A percentile compares a stretch with the other conserved stretches of the same genome.
Evolutionary conservation across 345 rosid species (phyloP).

Genomic region (Excoecaria agallocha): DNA sequence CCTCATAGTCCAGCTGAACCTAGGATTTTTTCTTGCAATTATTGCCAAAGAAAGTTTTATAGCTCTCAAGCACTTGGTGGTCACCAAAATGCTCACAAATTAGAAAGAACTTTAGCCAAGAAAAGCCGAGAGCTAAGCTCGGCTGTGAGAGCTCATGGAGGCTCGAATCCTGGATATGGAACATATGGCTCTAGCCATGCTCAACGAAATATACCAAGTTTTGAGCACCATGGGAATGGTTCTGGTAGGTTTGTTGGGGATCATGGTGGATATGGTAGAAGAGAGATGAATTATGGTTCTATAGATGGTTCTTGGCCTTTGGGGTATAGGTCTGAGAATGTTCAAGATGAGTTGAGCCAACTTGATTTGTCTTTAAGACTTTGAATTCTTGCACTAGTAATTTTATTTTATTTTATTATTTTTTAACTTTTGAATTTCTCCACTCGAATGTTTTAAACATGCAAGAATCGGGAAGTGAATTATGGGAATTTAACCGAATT

Average conservation of each 20-base stretch:
- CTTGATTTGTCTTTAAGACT: slow-evolving; percentile 84
- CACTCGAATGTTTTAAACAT: background rate
- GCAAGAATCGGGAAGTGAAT: background rate
- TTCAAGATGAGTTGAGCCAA: slow-evolving; percentile 58
- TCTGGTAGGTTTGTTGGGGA: no score
- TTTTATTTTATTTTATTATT: slow-evolving; percentile 3
- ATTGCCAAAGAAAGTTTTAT: slow-evolving; percentile 83
- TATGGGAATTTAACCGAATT: background rate
- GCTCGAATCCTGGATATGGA: slow-evolving; percentile 21
- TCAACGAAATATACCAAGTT: slow-evolving; percentile 21
- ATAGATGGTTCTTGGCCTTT: slow-evolving; percentile 32
- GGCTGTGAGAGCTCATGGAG: slow-evolving; percentile 29
- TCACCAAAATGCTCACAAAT: slow-evolving; percentile 97
- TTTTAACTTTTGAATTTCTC: background rate
- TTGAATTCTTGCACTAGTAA: slow-evolving; percentile 28
- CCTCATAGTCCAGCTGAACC: slow-evolving; percentile 42
- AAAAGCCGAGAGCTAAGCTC: slow-evolving; percentile 60
- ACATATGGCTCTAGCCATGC: slow-evolving; percentile 16
- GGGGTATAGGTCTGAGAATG: slow-evolving; percentile 40
- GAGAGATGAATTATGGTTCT: slow-evolving; percentile 30
- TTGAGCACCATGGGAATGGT: slow-evolving; percentile 39
- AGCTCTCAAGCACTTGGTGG: slow-evolving; percentile 99
- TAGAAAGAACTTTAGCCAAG: slow-evolving; percentile 87
- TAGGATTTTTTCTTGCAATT: slow-evolving; percentile 85
- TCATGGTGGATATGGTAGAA: slow-evolving; percentile 34